Base-by-base conservation (phyloP, 495 filamentous ascomycete species). In the Thozetella sp. region DNA sequence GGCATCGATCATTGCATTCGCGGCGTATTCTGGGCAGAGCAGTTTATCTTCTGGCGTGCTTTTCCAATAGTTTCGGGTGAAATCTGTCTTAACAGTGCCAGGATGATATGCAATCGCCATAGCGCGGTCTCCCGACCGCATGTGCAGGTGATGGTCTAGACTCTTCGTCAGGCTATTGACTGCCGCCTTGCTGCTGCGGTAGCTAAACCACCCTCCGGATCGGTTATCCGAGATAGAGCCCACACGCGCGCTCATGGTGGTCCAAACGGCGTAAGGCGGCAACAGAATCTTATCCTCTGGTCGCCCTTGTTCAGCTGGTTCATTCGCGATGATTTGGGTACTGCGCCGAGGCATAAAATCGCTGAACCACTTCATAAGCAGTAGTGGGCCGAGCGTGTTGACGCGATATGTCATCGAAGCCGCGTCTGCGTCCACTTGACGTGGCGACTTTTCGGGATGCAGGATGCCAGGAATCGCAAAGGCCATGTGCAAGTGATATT, bases 51-150 rank as follows among this genome's bases (percentile, higher is more conserved):
- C 77, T 45, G 66, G 77, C 66, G 83, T 82, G 51, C 65, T 80
- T 0, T 66, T 79, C 90, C 89, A 93, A 67, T 89, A 94, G 45
- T 87, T 88, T 63, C 74, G 80, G 51, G 87, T 91, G 63, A 96
- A 74, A 13, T 81, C 87, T 48, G 91, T 93, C 71, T 83, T 86
- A 40, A 96, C 91, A 10, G 90, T 95, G 1, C 93, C 91, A 3
- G 91, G 92, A 75, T 96, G 92, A 70, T 94, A 76, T n/a, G 79
- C 82, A 3, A 96, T 74, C 0, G 82, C 82, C 60, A 93, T 75
- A 1, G 87, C 88, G 45, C 82, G 85, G 2, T 81, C 80, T 0
- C 79, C 85, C 45, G 81, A 79, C 15, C 75, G 74, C 19, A 73
- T 69, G 53, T 67, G 69, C 37, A 95, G 68, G 65, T 89, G 81